Evolutionary conservation across 1,284 basidiomycete species (phyloP), one percentile per base, ranked within the genome.

Genomic region (Malassezia equina): DNA sequence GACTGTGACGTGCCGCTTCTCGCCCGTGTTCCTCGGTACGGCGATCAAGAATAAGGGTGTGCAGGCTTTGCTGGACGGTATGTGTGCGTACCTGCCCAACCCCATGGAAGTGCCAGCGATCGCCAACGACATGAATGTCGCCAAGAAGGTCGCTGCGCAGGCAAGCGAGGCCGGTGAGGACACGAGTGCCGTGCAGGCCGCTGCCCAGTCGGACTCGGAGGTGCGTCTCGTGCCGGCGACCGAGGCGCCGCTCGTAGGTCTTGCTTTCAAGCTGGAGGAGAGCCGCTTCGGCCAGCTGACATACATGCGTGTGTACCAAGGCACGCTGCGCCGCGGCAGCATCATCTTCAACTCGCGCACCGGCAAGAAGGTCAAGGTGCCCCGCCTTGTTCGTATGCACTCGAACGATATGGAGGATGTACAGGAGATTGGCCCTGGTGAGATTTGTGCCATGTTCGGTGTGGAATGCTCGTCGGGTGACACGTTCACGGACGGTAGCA

Each of bases 391-490:
- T 57, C 82, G 91, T 57, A 95, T 99, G 94, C 94, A 99, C 77
- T 86, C 85, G 75, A 89, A 98, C 71, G 93, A 98, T 77, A 96
- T 98, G 94, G 94, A 98, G 55, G 94, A 99, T 67, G 86, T 98
- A 55, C 86, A 93, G 42, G 82, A 83, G 33, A 87, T 99, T 65
- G 89, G 89, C 0, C 88, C 93, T n/a, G 94, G 94, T 52, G 94
- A 99, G 79, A 99, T 99, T 63, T 98, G 94, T 73, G 94, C 94
- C 50, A 96, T 95, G 78, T 99, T 99, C 66, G 94, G 94, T 71
- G 90, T 99, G 46, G 94, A 99, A 66, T 99, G 94, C 76, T 90
- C 91, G 0, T 90, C 89, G 15, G 94, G 94, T 33, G 94, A 99
- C 78, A 96, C 94, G 0, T 98, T 99, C 77, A 96, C 89, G 15